These are phyloP conservation scores for Taiozyma sp. DNA, from an alignment of 1,139 yeast genomes.

Conservation along the genomic window DNA sequence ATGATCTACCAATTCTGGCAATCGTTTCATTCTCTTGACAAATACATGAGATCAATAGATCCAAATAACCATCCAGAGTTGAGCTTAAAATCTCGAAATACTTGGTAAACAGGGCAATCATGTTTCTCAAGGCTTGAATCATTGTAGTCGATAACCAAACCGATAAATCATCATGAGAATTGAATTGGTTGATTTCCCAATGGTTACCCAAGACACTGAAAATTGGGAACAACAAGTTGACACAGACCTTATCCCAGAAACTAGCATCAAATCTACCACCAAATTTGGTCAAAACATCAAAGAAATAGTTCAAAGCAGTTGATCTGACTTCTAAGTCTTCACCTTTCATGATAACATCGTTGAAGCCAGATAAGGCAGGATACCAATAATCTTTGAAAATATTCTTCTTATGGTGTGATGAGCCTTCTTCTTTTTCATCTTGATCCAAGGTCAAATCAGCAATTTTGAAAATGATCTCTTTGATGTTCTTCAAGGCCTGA, in stretches of 20 bases:
- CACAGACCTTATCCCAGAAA: slow-evolving; percentile 82
- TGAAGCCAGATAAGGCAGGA: slow-evolving; percentile 80
- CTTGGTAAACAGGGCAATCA: slow-evolving; percentile 77
- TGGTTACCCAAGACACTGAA: slow-evolving; percentile 74
- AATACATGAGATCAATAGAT: slow-evolving; percentile 76
- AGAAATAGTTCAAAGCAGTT: slow-evolving; percentile 74
- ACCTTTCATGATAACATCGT: slow-evolving; percentile 88
- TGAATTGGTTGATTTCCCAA: slow-evolving; percentile 66
- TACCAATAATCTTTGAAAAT: slow-evolving; percentile 41
- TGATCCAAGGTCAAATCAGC: slow-evolving; percentile 42
- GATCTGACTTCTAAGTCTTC: slow-evolving; percentile 94
- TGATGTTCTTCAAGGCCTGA: slow-evolving; percentile 74
- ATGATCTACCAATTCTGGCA: slow-evolving; percentile 88
- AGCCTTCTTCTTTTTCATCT: slow-evolving; percentile 40
- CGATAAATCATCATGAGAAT: slow-evolving; percentile 73
- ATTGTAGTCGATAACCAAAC: slow-evolving; percentile 96
- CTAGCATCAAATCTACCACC: slow-evolving; percentile 69
- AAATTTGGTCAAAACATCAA: slow-evolving; percentile 72
- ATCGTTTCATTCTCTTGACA: slow-evolving; percentile 97
- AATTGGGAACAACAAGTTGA: slow-evolving; percentile 80
- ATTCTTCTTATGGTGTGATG: slow-evolving; percentile 30
- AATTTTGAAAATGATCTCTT: slow-evolving; percentile 54
- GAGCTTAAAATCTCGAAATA: slow-evolving; percentile 70
- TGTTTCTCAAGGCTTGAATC: slow-evolving; percentile 88
- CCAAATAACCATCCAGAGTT: slow-evolving; percentile 73